Evolutionary conservation across 768 basidiomycete genomes (phyloP).

Genomic region (Leccinum longicurvipes): DNA sequence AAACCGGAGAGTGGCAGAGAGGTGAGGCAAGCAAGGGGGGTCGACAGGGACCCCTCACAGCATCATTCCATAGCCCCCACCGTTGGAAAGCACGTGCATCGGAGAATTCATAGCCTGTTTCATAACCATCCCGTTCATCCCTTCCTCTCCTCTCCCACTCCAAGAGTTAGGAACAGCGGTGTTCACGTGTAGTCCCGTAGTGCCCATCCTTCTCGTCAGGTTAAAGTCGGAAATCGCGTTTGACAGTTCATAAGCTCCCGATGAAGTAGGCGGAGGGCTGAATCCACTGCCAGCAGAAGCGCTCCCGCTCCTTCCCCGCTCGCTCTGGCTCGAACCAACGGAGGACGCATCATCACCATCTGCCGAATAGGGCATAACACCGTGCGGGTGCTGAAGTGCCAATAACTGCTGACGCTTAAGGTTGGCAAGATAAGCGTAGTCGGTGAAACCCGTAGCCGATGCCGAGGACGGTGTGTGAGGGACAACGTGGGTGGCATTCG

Average conservation of each 20-base stretch:
- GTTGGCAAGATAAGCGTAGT: constrained; percentile 27
- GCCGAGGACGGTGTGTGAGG: constrained; percentile 18
- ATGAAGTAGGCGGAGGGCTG: constrained; percentile 28
- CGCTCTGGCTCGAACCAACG: constrained; percentile 35
- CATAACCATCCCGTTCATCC: constrained; percentile 34
- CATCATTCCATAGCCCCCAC: constrained; percentile 39
- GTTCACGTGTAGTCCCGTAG: constrained; percentile 27
- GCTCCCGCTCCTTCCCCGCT: constrained; percentile 37
- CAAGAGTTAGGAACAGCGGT: constrained; percentile 23
- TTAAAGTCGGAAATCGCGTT: constrained; percentile 27
- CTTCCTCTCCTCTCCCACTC: constrained; percentile 27
- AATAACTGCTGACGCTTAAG: constrained; percentile 30
- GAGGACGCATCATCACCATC: constrained; percentile 40
- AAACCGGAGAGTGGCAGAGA: constrained; percentile 7
- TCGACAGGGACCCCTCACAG: constrained; percentile 21
- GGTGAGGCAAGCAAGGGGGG: constrained; percentile 3
- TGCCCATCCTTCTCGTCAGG: constrained; percentile 21
- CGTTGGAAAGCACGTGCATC: constrained; percentile 39
- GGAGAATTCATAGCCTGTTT: constrained; percentile 34
- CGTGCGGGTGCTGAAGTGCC: constrained; percentile 31
- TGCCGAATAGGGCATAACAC: constrained; percentile 22
- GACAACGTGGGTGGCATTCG: constrained; percentile 37
- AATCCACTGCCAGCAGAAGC: constrained; percentile 33
- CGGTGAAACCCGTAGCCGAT: constrained; percentile 9
- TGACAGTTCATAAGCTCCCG: constrained; percentile 36